These are phyloP conservation scores for Calonectria fujianensis DNA, from an alignment of 2,329 filamentous ascomycete genomes.

Conservation along the genomic window DNA sequence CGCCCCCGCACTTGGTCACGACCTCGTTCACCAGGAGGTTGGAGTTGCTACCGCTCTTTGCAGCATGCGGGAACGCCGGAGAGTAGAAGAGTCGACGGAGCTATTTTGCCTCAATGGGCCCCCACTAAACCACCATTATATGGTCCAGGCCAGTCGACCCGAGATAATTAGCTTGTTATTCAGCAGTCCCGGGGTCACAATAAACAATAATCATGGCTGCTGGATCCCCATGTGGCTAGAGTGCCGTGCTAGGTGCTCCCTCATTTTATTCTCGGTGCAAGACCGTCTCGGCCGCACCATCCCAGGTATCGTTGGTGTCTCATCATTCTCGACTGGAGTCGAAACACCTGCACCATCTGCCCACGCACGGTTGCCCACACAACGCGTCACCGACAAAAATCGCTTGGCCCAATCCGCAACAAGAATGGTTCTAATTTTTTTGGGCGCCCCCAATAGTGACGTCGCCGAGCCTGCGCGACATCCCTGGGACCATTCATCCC, in stretches of 20 bases:
- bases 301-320: constrained; percentile 31
- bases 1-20: constrained; percentile 18
- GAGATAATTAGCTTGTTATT: constrained; percentile 36
- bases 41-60: constrained; percentile 26
- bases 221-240: constrained; percentile 25
- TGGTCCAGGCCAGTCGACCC: constrained; percentile 28
- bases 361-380: constrained; percentile 34
- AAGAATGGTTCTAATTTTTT: constrained; percentile 26
- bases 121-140: constrained; percentile 23
- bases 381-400: constrained; percentile 30
- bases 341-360: constrained; percentile 34
- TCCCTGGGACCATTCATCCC: constrained; percentile 27
- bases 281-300: constrained; percentile 35
- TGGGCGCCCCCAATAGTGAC: constrained; percentile 18
- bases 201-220: constrained; percentile 26
- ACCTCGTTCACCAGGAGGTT: constrained; percentile 19
- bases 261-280: constrained; percentile 31
- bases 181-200: constrained; percentile 34
- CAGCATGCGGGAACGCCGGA: constrained; percentile 33
- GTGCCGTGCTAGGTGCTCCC: constrained; percentile 30
- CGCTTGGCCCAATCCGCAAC: constrained; percentile 8
- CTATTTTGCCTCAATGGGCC: constrained; percentile 34
- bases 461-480: constrained; percentile 29
- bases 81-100: constrained; percentile 26
- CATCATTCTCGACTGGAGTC: constrained; percentile 32